A percentile compares a stretch with the other conserved stretches of the same genome.
Conservation (phyloP, 106 monocot species). For the Dendrobium catenatum region DNA sequence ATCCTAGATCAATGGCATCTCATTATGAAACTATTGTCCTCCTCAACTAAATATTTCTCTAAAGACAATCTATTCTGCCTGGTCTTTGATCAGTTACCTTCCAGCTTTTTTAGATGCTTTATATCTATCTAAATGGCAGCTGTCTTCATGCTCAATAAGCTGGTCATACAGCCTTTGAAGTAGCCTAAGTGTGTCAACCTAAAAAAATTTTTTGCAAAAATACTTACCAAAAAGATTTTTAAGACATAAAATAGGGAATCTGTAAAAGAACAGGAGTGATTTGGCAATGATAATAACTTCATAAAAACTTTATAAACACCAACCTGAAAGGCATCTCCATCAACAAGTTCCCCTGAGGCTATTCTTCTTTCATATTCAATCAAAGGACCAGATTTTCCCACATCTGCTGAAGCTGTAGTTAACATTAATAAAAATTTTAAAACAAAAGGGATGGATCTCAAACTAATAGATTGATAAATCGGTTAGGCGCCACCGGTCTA, state of each 20-base stretch:
- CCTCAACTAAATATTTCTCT: not conserved
- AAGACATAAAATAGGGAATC: slow-evolving; percentile 6
- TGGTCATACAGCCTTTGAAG: slow-evolving; percentile 67
- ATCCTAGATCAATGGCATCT: not conserved
- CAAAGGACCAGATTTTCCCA: slow-evolving; percentile 58
- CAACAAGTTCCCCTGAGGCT: slow-evolving; percentile 65
- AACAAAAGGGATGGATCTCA: not conserved
- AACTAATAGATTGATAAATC: not conserved
- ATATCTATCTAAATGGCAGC: slow-evolving; percentile 78
- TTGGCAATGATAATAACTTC: not conserved
- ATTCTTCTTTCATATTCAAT: slow-evolving; percentile 83
- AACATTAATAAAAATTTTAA: not conserved
- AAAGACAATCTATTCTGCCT: not conserved
- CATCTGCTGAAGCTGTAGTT: slow-evolving; percentile 8
- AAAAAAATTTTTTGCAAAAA: slow-evolving; percentile 1
- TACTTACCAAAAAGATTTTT: not conserved
- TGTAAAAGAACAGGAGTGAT: not conserved
- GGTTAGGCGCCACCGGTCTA: not conserved
- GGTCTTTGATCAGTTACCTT: slow-evolving; percentile 34
- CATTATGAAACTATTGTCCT: not conserved
- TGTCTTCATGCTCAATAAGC: slow-evolving; percentile 66
- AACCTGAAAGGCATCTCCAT: slow-evolving; percentile 85
- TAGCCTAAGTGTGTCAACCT: slow-evolving; percentile 58
- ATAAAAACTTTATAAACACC: not conserved
- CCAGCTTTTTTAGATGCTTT: slow-evolving; percentile 50